These are phyloP conservation scores for Alternaria sp. DNA, from an alignment of 2,329 filamentous ascomycete species.

Conservation along the genomic window DNA sequence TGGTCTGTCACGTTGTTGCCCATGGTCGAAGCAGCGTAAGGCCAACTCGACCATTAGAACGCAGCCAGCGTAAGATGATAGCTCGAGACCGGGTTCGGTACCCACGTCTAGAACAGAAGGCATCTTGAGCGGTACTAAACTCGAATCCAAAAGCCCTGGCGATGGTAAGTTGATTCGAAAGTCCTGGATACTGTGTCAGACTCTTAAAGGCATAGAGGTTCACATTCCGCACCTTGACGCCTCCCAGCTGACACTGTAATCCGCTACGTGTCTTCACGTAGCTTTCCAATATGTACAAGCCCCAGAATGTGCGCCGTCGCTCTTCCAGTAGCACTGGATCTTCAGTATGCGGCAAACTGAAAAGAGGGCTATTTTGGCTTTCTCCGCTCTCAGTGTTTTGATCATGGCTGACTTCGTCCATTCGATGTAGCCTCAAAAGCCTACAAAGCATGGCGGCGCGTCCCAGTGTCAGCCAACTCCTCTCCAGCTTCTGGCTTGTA, in stretches of 20 bases:
- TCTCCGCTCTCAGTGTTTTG: background rate
- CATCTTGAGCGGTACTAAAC: background rate
- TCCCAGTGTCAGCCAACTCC: background rate
- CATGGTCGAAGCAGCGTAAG: background rate
- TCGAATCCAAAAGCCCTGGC: background rate
- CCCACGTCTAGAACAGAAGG: background rate
- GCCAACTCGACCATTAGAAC: background rate
- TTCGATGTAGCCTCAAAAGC: background rate
- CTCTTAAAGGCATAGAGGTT: rapidly evolving
- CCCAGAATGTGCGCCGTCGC: conserved; percentile 6
- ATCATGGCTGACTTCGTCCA: background rate
- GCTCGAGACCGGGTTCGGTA: background rate
- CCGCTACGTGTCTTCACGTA: conserved; percentile 1
- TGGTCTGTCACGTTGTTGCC: background rate
- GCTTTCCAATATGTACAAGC: conserved; percentile 2
- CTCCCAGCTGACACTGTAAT: background rate
- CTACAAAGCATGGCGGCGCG: conserved; percentile 3
- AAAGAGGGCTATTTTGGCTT: background rate
- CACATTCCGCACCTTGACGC: background rate
- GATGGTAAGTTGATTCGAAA: background rate
- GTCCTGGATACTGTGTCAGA: background rate
- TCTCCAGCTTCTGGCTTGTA: background rate
- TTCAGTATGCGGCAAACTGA: background rate
- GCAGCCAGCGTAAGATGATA: background rate
- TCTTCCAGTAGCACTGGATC: background rate